phyloP scores from a whole-genome alignment of 169 alveolate genomes.

The Eimeria falciformis region DNA sequence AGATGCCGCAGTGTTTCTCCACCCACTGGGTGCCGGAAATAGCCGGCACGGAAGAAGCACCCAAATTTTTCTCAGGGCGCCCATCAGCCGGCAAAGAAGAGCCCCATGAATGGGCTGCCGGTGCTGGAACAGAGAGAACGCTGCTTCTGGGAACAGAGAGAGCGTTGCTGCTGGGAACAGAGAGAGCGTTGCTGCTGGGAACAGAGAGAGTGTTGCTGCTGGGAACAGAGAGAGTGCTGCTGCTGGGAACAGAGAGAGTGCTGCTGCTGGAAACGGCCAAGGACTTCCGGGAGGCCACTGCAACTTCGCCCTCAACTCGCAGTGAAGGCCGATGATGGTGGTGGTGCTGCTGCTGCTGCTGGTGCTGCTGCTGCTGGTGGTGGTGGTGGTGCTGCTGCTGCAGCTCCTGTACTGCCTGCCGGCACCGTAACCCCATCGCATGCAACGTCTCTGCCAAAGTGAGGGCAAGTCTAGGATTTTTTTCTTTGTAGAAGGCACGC shows the following conservation, averaged over 20 bases:
- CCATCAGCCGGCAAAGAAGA: no score
- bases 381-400: slow-evolving; percentile 31
- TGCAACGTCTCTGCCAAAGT: not conserved
- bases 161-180: no score
- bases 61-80: no score
- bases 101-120: no score
- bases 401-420: slow-evolving; percentile 4
- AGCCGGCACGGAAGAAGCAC: not conserved
- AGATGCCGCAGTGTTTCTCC: slow-evolving; percentile 22
- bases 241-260: not conserved
- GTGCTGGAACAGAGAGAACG: not conserved
- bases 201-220: no score
- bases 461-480: not conserved
- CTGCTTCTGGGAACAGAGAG: no score
- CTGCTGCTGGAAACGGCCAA: not conserved
- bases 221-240: no score
- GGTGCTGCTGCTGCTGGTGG: slow-evolving; percentile 43
- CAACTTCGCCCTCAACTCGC: not conserved
- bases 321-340: not conserved
- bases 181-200: no score
- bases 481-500: not conserved
- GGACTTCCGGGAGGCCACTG: not conserved
- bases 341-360: slow-evolving; percentile 32
- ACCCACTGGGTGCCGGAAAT: slow-evolving; percentile 6
- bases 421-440: not conserved